Conservation (phyloP, 345 rosid species). For the Salix brachista region DNA sequence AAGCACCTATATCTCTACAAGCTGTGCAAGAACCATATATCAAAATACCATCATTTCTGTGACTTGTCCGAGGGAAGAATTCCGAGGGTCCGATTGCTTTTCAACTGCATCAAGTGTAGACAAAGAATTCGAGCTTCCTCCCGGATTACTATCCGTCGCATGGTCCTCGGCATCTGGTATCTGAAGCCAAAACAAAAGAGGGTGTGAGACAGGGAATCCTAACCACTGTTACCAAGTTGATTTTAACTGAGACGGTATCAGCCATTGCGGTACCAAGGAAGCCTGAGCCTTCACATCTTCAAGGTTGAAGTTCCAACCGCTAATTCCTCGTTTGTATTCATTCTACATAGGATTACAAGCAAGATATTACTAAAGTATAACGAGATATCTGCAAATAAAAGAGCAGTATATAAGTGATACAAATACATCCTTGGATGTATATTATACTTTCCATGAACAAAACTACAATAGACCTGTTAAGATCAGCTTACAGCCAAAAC, state of each 20-base stretch:
- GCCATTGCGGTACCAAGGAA: conserved; percentile 60
- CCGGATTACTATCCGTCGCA: conserved; percentile 43
- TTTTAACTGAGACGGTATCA: not conserved
- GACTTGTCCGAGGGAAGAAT: conserved; percentile 23
- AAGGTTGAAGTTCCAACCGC: conserved; percentile 96
- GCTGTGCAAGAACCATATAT: conserved; percentile 5
- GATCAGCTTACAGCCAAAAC: not conserved
- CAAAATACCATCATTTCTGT: conserved; percentile 38
- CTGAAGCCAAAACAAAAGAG: conserved; percentile 36
- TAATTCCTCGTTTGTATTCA: conserved; percentile 95
- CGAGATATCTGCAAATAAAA: not conserved
- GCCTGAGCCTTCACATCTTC: conserved; percentile 99
- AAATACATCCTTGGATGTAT: not conserved
- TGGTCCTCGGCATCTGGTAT: conserved; percentile 75
- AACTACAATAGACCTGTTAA: not conserved
- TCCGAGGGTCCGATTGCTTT: conserved; percentile 38
- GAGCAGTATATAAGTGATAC: not conserved
- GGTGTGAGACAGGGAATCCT: not conserved
- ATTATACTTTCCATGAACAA: not conserved
- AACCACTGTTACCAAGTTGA: not conserved
- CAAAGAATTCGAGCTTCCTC: conserved; percentile 52
- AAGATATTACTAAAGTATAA: not conserved
- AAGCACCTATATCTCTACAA: conserved; percentile 9
- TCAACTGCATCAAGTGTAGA: conserved; percentile 48
- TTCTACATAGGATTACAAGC: conserved; percentile 46